These are phyloP conservation scores for Tritrichomonas musculus DNA, from an alignment of 208 protist species.

Conservation along the genomic window DNA sequence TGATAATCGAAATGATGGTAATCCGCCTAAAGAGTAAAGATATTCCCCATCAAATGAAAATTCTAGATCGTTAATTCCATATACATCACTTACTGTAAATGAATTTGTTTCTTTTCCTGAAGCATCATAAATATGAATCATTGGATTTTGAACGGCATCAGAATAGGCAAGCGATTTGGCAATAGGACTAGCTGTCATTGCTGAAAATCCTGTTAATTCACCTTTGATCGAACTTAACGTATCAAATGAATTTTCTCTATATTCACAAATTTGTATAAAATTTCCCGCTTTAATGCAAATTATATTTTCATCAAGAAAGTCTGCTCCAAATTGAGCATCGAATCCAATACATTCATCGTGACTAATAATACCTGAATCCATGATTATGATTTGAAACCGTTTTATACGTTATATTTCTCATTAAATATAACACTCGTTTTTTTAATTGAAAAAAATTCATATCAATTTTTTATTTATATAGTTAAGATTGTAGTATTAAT, in stretches of 20 bases:
- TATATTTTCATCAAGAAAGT: neutral
- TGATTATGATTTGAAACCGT: neutral
- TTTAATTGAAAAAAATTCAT: no score
- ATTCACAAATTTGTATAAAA: constrained; percentile 30
- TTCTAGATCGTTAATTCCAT: neutral
- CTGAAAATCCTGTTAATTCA: neutral
- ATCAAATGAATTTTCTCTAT: neutral
- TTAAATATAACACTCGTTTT: no score
- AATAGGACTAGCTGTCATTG: neutral
- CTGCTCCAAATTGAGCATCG: neutral
- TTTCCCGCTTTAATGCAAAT: neutral
- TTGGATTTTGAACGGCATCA: neutral
- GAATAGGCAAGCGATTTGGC: neutral
- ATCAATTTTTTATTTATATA: no score
- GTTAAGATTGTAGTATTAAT: no score
- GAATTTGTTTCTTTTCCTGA: neutral
- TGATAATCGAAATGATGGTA: constrained; percentile 24
- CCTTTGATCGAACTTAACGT: neutral
- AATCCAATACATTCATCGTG: constrained; percentile 23
- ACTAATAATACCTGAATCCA: neutral
- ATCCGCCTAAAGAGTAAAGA: neutral
- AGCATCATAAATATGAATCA: neutral
- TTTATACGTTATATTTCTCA: neutral
- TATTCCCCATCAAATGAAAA: neutral
- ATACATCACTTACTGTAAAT: neutral